Base-by-base conservation (phyloP, 2,329 filamentous ascomycete genomes). In the Penicillium sp. region DNA sequence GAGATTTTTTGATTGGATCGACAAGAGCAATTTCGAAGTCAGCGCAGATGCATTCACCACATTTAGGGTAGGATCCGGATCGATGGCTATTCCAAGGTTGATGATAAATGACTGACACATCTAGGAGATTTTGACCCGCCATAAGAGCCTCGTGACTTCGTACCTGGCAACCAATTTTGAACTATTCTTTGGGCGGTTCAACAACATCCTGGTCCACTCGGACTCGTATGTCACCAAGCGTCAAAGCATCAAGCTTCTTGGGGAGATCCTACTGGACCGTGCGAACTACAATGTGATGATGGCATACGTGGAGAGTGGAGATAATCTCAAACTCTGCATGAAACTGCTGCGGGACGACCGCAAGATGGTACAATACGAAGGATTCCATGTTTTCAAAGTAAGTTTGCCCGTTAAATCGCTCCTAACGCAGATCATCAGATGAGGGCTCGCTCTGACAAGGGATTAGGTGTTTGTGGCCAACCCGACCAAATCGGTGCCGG, bases 201-300 rank as follows among this genome's bases (percentile, higher is more conserved):
- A 97, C 78, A 84, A 84, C 57, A 85, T 89, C 25, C 82, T 99
- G 33, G 86, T 97, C 38, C 91, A 95, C 71, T 96, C 92, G 33
- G 91, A 92, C 71, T 95, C 90, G 71, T 99, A 99, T 72, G 94
- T 99, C 60, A 99, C 94, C 27, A 99, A 99, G 76, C 86, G 94
- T 49, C 94, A 99, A 77, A 97, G 92, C 16, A 97, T 97, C 78
- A 99, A 99, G 75, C 83, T 99, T 43, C 84, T 99, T 2, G 94
- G 94, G 52, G 94, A 99, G 77, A 91, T 99, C 47, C 79, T 99
- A 55, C 83, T 99, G 34, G 94, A 97, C 74, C 87, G 94, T 43
- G 91, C 93, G 62, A 97, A 99, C 76, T 99, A 99, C 79, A 91
- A 87, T 71, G 91, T 97, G 71, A 99, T 99, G 94, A 97, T 93